Evolutionary conservation across 805 yeast genomes (phyloP).

Genomic region (Lipomyces orientalis): DNA sequence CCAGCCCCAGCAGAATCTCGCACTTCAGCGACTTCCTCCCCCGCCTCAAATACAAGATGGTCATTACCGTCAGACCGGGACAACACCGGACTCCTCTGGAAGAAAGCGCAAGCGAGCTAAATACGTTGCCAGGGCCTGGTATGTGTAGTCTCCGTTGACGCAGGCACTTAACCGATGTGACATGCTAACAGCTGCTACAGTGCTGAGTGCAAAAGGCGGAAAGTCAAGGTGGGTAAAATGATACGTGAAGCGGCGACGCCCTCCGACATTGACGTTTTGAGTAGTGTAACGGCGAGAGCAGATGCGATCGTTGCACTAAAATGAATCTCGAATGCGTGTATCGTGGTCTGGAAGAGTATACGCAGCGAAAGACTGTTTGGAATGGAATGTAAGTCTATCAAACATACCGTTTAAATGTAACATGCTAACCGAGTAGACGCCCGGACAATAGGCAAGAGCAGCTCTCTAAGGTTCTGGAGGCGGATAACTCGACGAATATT

Average conservation of each 20-base stretch:
- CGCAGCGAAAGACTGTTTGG: slow-evolving; percentile 14
- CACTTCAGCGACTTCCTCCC: not conserved
- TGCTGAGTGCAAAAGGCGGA: slow-evolving; percentile 39
- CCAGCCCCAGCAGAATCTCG: not conserved
- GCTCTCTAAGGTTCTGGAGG: not conserved
- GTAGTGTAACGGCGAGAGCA: slow-evolving; percentile 39
- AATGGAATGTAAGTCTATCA: not conserved
- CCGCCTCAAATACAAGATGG: not conserved
- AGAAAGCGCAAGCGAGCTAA: slow-evolving; percentile 23
- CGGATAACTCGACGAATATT: not conserved
- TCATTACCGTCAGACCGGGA: not conserved
- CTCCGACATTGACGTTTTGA: not conserved
- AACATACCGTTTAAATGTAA: too few relatives aligned
- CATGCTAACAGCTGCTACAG: slow-evolving; percentile 10
- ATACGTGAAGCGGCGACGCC: not conserved
- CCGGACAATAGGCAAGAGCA: not conserved
- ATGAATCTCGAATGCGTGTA: slow-evolving; percentile 37
- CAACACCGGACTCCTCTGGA: not conserved
- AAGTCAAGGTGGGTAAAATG: slow-evolving; percentile 35
- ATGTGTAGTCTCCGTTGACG: not conserved
- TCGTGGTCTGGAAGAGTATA: slow-evolving; percentile 18
- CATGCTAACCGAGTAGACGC: not conserved
- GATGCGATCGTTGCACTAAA: slow-evolving; percentile 38
- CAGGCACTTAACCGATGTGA: not conserved
- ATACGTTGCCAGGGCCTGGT: slow-evolving; percentile 36